Conservation (phyloP, 345 rosid species). For the Melaleuca alternifolia region DNA sequence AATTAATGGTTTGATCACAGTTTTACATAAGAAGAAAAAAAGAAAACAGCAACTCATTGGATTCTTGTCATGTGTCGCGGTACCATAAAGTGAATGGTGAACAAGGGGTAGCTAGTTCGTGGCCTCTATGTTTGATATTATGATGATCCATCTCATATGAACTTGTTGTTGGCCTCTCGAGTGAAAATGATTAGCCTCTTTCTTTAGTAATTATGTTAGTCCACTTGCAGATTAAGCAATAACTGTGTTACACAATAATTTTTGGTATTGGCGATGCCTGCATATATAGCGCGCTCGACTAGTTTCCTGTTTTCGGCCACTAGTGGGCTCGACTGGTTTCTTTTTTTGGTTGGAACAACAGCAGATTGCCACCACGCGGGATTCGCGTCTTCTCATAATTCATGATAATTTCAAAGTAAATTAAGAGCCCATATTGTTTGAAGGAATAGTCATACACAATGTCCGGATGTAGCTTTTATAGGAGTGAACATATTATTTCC, state of each 20-base stretch:
- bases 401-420: background rate
- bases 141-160: background rate
- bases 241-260: too few species aligned
- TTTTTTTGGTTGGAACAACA: too few species aligned
- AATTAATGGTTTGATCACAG: too few species aligned
- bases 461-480: background rate
- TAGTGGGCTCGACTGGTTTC: background rate
- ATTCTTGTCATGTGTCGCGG: too few species aligned
- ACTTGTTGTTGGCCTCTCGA: background rate
- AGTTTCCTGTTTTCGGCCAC: background rate
- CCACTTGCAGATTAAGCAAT: background rate
- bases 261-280: background rate
- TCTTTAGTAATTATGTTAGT: background rate
- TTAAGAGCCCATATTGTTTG: background rate
- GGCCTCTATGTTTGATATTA: background rate
- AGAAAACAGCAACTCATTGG: too few species aligned
- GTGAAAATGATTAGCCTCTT: background rate
- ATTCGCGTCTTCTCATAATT: background rate
- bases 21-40: too few species aligned
- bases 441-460: too few species aligned
- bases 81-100: too few species aligned
- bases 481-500: background rate
- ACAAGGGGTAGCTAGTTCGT: too few species aligned
- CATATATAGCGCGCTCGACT: background rate
- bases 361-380: background rate